Evolutionary conservation across 495 filamentous ascomycete species (phyloP), one percentile per base, ranked within the genome.

Genomic region (Lophiostoma macrostomum): DNA sequence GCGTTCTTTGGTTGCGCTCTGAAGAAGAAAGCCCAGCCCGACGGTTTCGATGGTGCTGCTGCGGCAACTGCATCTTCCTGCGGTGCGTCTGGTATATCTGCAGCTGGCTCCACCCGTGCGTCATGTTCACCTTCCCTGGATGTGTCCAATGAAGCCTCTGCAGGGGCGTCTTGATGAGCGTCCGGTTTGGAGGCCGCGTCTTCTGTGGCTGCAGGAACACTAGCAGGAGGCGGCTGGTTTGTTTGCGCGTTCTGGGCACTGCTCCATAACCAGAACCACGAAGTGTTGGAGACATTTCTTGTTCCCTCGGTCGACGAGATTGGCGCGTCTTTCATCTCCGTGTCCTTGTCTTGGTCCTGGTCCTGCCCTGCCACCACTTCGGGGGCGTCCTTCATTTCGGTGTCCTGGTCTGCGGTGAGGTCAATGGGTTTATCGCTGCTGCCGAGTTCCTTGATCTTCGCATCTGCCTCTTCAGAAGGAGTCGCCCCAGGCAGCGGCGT

Each of bases 21-120:
- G 5, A 85, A 88, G 86, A 86, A 94, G 56, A 94, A 94, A 0
- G 84, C 88, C 88, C 88, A 94, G 1, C 83, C 86, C 5, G 86
- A 86, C 16, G 84, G 77, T 53, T 75, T 80, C 11, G 60, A 46
- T 24, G 56, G 19, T 29, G 5, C 12, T 24, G 16, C 23, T 62
- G 53, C 14, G 70, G 69, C 29, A 2, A 48, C 6, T 4, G 22
- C 37, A 5, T 27, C 32, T 18, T 18, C 23, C n/a, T 16, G 8
- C 4, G 11, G n/a, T 5, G 10, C 16, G 5, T 42, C 10, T 32
- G 43, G 27, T 31, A 20, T 25, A 18, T 44, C 28, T 37, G 25
- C 39, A 3, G 32, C 20, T 12, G 32, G 20, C 38, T 47, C 50
- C 7, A 24, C 5, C 29, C 12, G 39, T 37, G 32, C 7, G 28